Evolutionary conservation across 2,329 filamentous ascomycete genomes (phyloP), one percentile per base, ranked within the genome.

Genomic region (Claviceps maximensis): DNA sequence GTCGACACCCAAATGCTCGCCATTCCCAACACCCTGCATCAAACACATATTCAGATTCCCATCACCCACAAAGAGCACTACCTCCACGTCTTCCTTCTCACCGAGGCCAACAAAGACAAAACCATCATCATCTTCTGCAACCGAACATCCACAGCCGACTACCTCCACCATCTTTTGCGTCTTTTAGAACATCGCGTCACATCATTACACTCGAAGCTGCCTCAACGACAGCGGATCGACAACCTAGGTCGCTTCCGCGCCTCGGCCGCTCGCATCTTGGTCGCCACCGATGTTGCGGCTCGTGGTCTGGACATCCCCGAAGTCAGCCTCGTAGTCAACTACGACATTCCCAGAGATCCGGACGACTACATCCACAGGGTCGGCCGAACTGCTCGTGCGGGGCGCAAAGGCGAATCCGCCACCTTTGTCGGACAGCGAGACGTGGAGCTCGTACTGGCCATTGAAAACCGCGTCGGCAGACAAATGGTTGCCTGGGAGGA

Each of bases 311-410:
- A 98, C 71, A 96, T 98, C 56, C 91, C 91, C 1, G 87, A 89
- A 59, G 91, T 97, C 7, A 84, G 80, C 52, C 71, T 97, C 17
- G 93, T 98, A 2, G 74, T 98, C 64, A 97, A 98, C 70, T 98
- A 90, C 69, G 93, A 98, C 65, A 82, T 98, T 1, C 93, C 93
- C 0, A 83, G 91, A n/a, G 89, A 96, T 64, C 89, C 91, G 3
- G 90, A 96, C 66, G 91, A 96, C 69, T 98, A 98, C 67, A 93
- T 98, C 59, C 93, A 98, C 72, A 83, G 93, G 13, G 91, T 96
- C 50, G 93, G 93, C 67, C 85, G 93, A 70, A 98, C 93, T 13
- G 93, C 93, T 3, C 84, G 93, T 78, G 93, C 93, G 0, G 93
- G 93, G 0, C 80, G 89, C 46, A 77, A 76, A 51, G 93, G 93